These are phyloP conservation scores for Haematococcus lacustris DNA, from an alignment of 139 green algal genomes.

Conservation along the genomic window DNA sequence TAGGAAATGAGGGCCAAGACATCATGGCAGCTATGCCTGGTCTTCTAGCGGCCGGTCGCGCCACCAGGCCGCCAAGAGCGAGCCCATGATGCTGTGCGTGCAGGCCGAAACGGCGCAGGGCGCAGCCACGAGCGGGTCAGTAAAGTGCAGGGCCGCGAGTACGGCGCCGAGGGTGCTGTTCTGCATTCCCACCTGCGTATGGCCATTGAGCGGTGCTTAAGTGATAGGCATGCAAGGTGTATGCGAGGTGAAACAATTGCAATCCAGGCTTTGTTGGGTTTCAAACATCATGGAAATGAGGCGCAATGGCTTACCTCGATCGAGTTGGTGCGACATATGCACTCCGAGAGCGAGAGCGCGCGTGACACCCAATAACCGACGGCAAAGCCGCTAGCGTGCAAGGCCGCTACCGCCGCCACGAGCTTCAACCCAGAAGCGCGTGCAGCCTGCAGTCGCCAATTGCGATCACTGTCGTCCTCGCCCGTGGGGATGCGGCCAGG, in stretches of 20 bases:
- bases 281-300: background rate
- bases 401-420: conserved; percentile 36
- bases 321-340: conserved; percentile 47
- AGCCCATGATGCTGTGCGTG: conserved; percentile 66
- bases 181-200: conserved; percentile 34
- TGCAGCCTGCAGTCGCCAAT: conserved; percentile 16
- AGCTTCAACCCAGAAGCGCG: conserved; percentile 31
- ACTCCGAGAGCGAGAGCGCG: conserved; percentile 35
- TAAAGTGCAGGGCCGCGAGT: conserved; percentile 66
- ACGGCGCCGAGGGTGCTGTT: conserved; percentile 44
- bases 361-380: conserved; percentile 41
- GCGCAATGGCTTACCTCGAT: conserved; percentile 27
- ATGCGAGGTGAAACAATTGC: background rate
- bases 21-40: background rate
- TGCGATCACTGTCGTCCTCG: no score
- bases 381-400: conserved; percentile 55
- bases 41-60: conserved; percentile 1
- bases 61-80: conserved; percentile 54
- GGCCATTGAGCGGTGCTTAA: no score
- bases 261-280: background rate
- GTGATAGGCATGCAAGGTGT: no score
- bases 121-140: conserved; percentile 60
- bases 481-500: no score
- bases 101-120: conserved; percentile 70
- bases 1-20: no score